Evolutionary conservation across 306 rosid genomes (phyloP).

Genomic region (Cucurbita ficifolia): DNA sequence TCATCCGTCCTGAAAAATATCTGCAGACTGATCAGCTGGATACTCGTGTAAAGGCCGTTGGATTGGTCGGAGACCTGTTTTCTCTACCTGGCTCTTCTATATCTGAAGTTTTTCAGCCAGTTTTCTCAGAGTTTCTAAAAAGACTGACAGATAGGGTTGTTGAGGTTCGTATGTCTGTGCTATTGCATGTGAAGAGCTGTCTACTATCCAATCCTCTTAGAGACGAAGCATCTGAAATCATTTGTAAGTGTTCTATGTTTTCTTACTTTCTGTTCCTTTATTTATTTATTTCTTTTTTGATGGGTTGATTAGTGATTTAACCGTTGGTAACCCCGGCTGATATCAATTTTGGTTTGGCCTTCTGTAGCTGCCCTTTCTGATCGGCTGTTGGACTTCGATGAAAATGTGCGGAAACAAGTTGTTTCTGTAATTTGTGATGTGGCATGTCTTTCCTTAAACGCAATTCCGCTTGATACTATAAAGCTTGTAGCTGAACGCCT

Average conservation of each 20-base stretch:
- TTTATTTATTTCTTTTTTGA: neutral
- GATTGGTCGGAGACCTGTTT: conserved; percentile 81
- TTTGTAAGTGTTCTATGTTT: conserved; percentile 36
- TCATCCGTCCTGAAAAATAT: neutral
- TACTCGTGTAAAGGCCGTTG: conserved; percentile 80
- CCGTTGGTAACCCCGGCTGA: conserved; percentile 11
- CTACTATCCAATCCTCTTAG: conserved; percentile 60
- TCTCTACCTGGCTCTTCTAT: conserved; percentile 57
- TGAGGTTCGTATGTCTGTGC: conserved; percentile 80
- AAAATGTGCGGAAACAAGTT: conserved; percentile 86
- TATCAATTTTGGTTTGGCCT: conserved; percentile 17
- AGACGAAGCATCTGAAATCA: conserved; percentile 66
- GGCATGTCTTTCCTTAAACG: conserved; percentile 48
- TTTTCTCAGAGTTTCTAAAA: conserved; percentile 82
- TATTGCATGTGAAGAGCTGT: conserved; percentile 75
- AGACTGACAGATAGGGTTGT: conserved; percentile 86
- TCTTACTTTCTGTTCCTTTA: neutral
- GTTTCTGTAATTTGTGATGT: conserved; percentile 91
- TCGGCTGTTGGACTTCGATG: conserved; percentile 90
- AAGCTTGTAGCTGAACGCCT: conserved; percentile 93
- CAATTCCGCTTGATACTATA: conserved; percentile 63
- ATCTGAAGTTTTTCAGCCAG: conserved; percentile 79
- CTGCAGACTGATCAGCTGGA: conserved; percentile 88
- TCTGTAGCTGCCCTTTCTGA: conserved; percentile 80
- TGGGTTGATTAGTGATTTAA: neutral